These are phyloP conservation scores for Sodiomyces alkalinus DNA, from an alignment of 2,329 filamentous ascomycete genomes.

Conservation along the genomic window DNA sequence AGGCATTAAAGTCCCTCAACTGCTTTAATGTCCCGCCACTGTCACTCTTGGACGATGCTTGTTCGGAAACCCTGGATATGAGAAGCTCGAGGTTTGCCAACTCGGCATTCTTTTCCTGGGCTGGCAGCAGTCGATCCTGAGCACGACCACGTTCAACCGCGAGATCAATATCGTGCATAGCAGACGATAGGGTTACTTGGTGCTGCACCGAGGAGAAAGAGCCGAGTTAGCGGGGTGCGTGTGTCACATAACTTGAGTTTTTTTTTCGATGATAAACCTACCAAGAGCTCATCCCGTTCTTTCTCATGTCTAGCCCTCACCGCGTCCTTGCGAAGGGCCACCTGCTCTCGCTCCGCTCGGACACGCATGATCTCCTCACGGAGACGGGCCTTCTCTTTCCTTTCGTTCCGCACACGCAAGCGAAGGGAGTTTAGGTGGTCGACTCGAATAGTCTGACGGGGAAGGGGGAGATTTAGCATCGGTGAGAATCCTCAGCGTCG, in stretches of 20 bases:
- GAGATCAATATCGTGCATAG: conserved; percentile 48
- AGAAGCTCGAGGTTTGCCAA: conserved; percentile 41
- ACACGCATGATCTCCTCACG: conserved; percentile 46
- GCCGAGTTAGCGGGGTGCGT: not conserved
- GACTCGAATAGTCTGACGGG: conserved; percentile 40
- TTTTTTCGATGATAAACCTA: conserved; percentile 15
- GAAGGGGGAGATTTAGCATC: conserved; percentile 6
- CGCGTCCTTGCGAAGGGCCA: conserved; percentile 47
- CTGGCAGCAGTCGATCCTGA: conserved; percentile 28
- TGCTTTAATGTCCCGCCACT: conserved; percentile 38
- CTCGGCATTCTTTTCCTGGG: conserved; percentile 32
- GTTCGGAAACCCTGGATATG: conserved; percentile 36
- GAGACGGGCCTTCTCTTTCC: conserved; percentile 39
- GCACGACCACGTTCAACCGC: conserved; percentile 35
- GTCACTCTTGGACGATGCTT: conserved; percentile 32
- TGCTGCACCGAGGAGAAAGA: conserved; percentile 17
- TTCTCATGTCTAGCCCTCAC: conserved; percentile 44
- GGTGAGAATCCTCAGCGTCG: not conserved
- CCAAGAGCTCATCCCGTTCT: conserved; percentile 34
- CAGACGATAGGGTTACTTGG: conserved; percentile 37
- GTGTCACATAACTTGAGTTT: no score
- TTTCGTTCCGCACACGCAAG: conserved; percentile 39
- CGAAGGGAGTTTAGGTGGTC: conserved; percentile 42
- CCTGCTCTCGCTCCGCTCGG: conserved; percentile 43
- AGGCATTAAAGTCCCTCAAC: conserved; percentile 46